These are phyloP conservation scores for Xylariaceae sp. DNA, from an alignment of 2,329 filamentous ascomycete genomes.

Conservation along the genomic window DNA sequence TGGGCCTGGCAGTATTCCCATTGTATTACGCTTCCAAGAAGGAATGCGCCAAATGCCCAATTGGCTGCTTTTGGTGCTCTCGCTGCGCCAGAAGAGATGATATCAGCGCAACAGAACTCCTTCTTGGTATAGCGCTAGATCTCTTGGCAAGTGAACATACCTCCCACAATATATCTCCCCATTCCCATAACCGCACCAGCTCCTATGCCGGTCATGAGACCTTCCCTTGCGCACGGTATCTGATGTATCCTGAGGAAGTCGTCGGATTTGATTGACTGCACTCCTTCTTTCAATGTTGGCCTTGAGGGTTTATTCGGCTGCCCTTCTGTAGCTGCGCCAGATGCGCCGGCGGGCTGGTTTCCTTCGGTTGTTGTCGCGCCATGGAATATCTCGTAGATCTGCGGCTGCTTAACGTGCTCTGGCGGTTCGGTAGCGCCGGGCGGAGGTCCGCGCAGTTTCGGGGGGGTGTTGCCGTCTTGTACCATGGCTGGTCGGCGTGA, in stretches of 20 bases:
- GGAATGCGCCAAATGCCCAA: slow-evolving; percentile 83
- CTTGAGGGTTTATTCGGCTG: slow-evolving; percentile 48
- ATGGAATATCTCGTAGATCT: slow-evolving; percentile 50
- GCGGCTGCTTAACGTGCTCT: slow-evolving; percentile 44
- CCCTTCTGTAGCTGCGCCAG: slow-evolving; percentile 34
- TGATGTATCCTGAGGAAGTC: slow-evolving; percentile 78
- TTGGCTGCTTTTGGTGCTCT: slow-evolving; percentile 74
- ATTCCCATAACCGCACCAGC: slow-evolving; percentile 78
- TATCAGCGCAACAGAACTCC: slow-evolving; percentile 16
- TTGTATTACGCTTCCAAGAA: slow-evolving; percentile 70
- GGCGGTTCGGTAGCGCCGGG: slow-evolving; percentile 45
- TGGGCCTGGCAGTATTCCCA: slow-evolving; percentile 86
- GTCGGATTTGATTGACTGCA: slow-evolving; percentile 69
- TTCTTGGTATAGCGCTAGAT: neutral
- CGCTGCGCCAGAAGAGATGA: slow-evolving; percentile 46
- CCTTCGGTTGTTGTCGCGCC: slow-evolving; percentile 29
- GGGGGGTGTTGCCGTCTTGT: slow-evolving; percentile 38
- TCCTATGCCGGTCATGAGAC: slow-evolving; percentile 82
- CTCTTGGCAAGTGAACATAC: slow-evolving; percentile 55
- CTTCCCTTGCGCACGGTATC: slow-evolving; percentile 83
- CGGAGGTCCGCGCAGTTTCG: slow-evolving; percentile 41
- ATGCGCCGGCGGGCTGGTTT: slow-evolving; percentile 21
- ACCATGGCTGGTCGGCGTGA: slow-evolving; percentile 39
- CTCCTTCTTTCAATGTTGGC: slow-evolving; percentile 64
- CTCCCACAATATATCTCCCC: slow-evolving; percentile 75